Evolutionary conservation across 2,329 filamentous ascomycete species (phyloP), one percentile per base, ranked within the genome.

Genomic region (Colletotrichum truncatum): DNA sequence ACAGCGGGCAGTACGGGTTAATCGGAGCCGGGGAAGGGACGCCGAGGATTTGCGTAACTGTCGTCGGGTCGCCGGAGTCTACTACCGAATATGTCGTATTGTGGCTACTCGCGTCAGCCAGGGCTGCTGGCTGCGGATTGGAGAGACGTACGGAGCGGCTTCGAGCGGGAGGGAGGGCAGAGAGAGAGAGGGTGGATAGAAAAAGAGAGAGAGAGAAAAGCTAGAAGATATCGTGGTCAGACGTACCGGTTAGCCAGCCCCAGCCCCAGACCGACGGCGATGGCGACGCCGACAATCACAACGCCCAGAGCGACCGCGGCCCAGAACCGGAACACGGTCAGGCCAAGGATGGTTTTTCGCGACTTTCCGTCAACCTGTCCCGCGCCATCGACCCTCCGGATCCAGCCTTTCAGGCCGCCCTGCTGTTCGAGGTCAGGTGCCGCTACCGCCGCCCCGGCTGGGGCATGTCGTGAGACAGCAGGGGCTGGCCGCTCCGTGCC

Each of bases 101-200:
- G n/a, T n/a, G n/a, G n/a, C n/a, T n/a, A n/a, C 48, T 64, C 52
- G 51, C 58, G 62, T 65, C 62, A 62, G 62, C 62, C 62, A 58
- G 57, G 62, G 61, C 54, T 54, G 62, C 43, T 51, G 53, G 54
- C 41, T 38, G 41, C 23, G 26, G 23, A 30, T 28, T 16, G 30
- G 51, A 26, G 49, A 39, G 18, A 49, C 57, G 57, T 61, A 54
- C 52, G 28, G 34, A 36, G 36, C 34, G 39, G 46, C 34, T 41
- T 30, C 36, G 62, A 43, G 18, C 28, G 39, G 49, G 54, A 30
- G 23, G 14, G 16, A 21, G 25, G 41, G 21, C 39, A 28, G 46
- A 12, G 16, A 38, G 38, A 16, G 32, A 36, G 38, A 43, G 18
- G 18, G 46, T 32, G 49, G 14, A 61, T 28, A 49, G n/a, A 48